phyloP scores from a whole-genome alignment of 2,329 filamentous ascomycete species.

The Colletotrichum sp. region DNA sequence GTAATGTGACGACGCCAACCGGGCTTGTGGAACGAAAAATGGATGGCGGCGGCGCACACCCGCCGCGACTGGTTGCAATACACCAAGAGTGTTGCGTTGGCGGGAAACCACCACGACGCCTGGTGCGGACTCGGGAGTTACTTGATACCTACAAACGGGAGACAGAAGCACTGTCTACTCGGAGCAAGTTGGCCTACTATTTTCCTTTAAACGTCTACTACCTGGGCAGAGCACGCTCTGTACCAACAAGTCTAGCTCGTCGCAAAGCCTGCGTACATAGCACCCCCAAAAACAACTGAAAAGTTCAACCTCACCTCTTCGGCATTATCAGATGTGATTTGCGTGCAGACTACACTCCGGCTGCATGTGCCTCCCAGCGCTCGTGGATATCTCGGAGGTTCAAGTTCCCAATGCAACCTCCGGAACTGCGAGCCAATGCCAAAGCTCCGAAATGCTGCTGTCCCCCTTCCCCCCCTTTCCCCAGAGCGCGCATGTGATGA shows the following conservation, averaged over 20 bases:
- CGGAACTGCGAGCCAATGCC: neutral
- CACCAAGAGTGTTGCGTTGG: neutral
- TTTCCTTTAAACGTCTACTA: neutral
- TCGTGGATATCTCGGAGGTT: neutral
- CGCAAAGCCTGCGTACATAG: neutral
- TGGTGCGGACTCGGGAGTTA: neutral
- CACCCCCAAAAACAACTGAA: neutral
- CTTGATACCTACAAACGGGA: neutral
- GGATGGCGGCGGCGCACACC: neutral
- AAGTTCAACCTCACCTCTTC: neutral
- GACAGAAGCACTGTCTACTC: neutral
- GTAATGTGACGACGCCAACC: neutral
- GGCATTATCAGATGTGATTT: neutral
- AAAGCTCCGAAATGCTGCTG: neutral
- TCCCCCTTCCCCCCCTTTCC: neutral
- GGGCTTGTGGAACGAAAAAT: neutral
- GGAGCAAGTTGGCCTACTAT: neutral
- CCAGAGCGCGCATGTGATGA: conserved; percentile 4
- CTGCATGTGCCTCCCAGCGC: neutral
- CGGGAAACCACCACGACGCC: neutral
- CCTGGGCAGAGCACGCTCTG: neutral
- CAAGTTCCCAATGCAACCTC: neutral
- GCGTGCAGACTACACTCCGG: neutral
- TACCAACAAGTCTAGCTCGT: neutral
- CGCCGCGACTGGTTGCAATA: neutral